phyloP scores from a whole-genome alignment of 805 yeast genomes.

The Metschnikowia koreensis region DNA sequence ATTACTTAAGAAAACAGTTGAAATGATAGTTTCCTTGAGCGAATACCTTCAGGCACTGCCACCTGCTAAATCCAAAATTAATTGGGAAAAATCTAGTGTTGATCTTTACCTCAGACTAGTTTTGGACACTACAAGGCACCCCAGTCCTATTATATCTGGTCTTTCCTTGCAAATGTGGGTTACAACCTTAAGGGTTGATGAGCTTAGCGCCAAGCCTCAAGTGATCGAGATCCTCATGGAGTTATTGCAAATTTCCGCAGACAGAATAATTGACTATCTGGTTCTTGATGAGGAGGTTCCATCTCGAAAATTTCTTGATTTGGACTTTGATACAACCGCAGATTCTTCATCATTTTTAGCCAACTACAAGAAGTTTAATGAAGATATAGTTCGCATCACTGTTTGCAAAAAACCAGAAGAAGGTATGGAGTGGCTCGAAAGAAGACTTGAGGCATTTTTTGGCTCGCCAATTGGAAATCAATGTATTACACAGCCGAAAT shows the following conservation, averaged over 20 bases:
- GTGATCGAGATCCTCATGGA: slow-evolving; percentile 60
- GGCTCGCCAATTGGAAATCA: slow-evolving; percentile 64
- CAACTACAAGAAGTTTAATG: slow-evolving; percentile 79
- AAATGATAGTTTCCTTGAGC: slow-evolving; percentile 84
- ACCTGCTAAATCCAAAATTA: slow-evolving; percentile 35
- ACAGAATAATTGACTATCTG: slow-evolving; percentile 71
- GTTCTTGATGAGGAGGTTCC: slow-evolving; percentile 63
- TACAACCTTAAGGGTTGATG: slow-evolving; percentile 78
- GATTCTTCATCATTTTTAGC: slow-evolving; percentile 75
- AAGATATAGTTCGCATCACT: slow-evolving; percentile 85
- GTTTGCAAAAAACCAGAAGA: slow-evolving; percentile 83
- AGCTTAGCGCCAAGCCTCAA: slow-evolving; percentile 55
- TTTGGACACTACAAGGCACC: slow-evolving; percentile 75
- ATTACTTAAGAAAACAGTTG: slow-evolving; percentile 84
- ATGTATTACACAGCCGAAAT: slow-evolving; percentile 52
- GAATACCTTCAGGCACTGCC: slow-evolving; percentile 62
- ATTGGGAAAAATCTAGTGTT: slow-evolving; percentile 60
- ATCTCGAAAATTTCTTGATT: slow-evolving; percentile 65
- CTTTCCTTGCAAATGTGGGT: slow-evolving; percentile 94
- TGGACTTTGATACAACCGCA: slow-evolving; percentile 85
- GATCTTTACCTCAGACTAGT: slow-evolving; percentile 70
- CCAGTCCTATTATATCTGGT: slow-evolving; percentile 86
- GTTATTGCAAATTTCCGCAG: slow-evolving; percentile 71
- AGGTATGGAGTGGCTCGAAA: slow-evolving; percentile 79
- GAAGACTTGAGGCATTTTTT: slow-evolving; percentile 69